Base-by-base conservation (phyloP, 352 stramenopile genomes). In the Phytophthora hibernalis region DNA sequence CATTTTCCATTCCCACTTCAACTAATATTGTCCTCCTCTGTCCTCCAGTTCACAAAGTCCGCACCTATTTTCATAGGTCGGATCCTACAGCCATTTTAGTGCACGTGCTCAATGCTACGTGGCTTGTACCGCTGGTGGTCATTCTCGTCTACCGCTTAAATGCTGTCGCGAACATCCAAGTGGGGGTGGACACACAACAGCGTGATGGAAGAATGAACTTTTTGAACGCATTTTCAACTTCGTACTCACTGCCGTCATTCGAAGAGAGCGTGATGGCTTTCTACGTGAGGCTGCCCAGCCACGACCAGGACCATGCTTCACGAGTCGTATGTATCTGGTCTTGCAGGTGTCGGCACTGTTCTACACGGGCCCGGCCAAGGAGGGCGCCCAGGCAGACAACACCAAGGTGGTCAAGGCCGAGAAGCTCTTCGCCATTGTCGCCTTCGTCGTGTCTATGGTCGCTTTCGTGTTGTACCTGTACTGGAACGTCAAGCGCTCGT, bases 261-360 rank as follows among this genome's bases (percentile, higher is more conserved):
- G n/a, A n/a, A n/a, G n/a, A n/a, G n/a, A n/a, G n/a, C n/a, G n/a
- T n/a, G n/a, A n/a, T n/a, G n/a, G n/a, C n/a, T n/a, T n/a, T n/a
- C n/a, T n/a, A n/a, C n/a, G n/a, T n/a, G n/a, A n/a, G n/a, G n/a
- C n/a, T n/a, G n/a, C n/a, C n/a, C n/a, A n/a, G n/a, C 89, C 43
- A 97, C 94, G 58, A 92, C 89, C 51, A 84, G 84, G 54, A 94
- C 97, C 55, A 98, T 98, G 91, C 86, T 97, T 31, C 47, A 98
- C 96, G 22, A 91, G 90, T 21, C 70, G 98, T 57, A 97, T 97
- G 65, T 99, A 99, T 74, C 82, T 99, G 47, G 91, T 99, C 38
- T 93, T 99, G 61, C 95, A 99, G 74, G 72, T 98, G 43, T 94
- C 93, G 1, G 95, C 95, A 20, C 85, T 97, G 11, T 85, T 87